These are phyloP conservation scores for Xylariaceae sp. DNA, from an alignment of 2,329 filamentous ascomycete genomes.

Conservation along the genomic window DNA sequence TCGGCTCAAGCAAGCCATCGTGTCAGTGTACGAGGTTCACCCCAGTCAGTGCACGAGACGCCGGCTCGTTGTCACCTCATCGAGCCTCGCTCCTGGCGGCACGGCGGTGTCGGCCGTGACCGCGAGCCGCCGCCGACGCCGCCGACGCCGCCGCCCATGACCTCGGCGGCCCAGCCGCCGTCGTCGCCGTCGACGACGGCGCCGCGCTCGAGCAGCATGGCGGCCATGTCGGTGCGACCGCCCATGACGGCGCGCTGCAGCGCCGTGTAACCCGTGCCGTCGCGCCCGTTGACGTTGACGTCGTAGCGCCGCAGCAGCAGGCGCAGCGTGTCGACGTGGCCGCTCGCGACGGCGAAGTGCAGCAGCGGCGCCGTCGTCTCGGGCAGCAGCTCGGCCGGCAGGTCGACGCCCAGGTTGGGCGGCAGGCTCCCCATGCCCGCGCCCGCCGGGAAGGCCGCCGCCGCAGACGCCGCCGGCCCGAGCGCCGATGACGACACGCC, in stretches of 20 bases:
- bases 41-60: no score
- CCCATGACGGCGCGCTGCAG: constrained; percentile 24
- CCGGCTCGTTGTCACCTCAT: no score
- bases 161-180: constrained; percentile 1
- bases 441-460: constrained; percentile 7
- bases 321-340: constrained; percentile 22
- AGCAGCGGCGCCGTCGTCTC: constrained; percentile 24
- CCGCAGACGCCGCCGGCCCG: background rate
- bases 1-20: no score
- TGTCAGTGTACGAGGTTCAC: no score
- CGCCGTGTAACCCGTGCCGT: constrained; percentile 24
- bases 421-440: no score
- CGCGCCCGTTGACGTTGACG: constrained; percentile 22
- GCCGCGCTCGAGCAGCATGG: constrained; percentile 23
- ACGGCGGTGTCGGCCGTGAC: no score
- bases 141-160: no score
- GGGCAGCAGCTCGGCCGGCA: constrained; percentile 17
- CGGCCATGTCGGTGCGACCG: constrained; percentile 25
- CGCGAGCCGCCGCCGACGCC: no score
- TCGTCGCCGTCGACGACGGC: constrained; percentile 21
- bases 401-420: no score
- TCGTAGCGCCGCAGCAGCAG: constrained; percentile 23
- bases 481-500: background rate
- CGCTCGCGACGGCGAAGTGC: constrained; percentile 25
- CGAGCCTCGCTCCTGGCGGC: background rate